These are phyloP conservation scores for Apostasia ramifera DNA, from an alignment of 106 monocot species.

Conservation along the genomic window DNA sequence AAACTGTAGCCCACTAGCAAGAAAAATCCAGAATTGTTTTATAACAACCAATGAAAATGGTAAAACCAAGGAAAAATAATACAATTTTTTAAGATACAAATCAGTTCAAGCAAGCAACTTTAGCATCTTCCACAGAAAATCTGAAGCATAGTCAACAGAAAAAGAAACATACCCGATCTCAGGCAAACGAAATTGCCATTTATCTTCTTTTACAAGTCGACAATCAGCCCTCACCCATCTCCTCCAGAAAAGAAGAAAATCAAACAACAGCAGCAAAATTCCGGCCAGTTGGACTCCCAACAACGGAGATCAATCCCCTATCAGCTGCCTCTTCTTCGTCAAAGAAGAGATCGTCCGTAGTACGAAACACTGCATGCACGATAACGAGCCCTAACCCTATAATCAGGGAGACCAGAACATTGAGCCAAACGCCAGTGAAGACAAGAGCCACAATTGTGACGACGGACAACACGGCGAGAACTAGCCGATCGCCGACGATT, in stretches of 20 bases:
- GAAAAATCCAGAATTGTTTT: too few relatives aligned
- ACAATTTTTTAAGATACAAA: too few relatives aligned
- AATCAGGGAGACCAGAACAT: constrained; percentile 55
- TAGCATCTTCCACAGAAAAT: too few relatives aligned
- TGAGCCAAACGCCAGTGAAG: constrained; percentile 46
- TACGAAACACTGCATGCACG: constrained; percentile 61
- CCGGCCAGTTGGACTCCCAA: constrained; percentile 20
- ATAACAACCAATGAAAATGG: too few relatives aligned
- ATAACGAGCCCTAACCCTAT: constrained; percentile 31
- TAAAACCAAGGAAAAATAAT: too few relatives aligned
- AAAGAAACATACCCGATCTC: neutral
- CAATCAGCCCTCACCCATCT: neutral
- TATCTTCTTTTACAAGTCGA: neutral
- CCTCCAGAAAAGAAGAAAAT: constrained; percentile 1
- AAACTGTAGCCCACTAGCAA: too few relatives aligned
- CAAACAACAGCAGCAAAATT: constrained; percentile 1
- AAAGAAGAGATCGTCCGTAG: constrained; percentile 54
- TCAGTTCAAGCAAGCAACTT: too few relatives aligned
- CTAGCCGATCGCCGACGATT: constrained; percentile 41
- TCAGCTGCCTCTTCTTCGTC: constrained; percentile 56
- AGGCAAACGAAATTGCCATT: neutral
- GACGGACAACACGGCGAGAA: constrained; percentile 43
- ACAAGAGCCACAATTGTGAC: constrained; percentile 59
- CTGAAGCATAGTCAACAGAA: too few relatives aligned
- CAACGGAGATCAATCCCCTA: constrained; percentile 50